A percentile compares a stretch with the other conserved stretches of the same genome.
Conservation (phyloP, 768 basidiomycete species). For the Tulasnella sp. region DNA sequence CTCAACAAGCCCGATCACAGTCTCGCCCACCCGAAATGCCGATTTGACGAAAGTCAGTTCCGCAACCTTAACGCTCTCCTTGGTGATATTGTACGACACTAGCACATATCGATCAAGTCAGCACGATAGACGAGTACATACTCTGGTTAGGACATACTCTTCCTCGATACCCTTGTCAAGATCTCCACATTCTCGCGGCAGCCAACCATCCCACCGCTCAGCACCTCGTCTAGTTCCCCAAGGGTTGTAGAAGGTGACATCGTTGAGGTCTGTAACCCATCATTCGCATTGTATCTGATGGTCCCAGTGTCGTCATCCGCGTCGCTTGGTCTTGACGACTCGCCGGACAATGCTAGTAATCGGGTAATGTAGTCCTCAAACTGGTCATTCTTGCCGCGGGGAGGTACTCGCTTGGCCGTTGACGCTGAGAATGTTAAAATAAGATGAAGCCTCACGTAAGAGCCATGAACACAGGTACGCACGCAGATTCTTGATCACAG, state of each 20-base stretch:
- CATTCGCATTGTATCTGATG: neutral
- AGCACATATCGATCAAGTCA: conserved; percentile 1
- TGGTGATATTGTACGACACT: conserved; percentile 94
- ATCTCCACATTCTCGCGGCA: conserved; percentile 82
- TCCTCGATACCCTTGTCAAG: conserved; percentile 78
- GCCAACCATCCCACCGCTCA: conserved; percentile 36
- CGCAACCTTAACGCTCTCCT: conserved; percentile 83
- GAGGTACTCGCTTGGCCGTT: neutral
- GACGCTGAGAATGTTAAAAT: too few relatives aligned
- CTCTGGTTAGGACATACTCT: conserved; percentile 44
- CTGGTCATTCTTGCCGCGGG: neutral
- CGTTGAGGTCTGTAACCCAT: too few relatives aligned
- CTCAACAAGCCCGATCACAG: conserved; percentile 78
- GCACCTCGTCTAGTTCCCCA: conserved; percentile 6
- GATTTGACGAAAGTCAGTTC: conserved; percentile 86
- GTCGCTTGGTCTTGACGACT: neutral
- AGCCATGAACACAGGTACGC: neutral
- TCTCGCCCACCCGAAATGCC: conserved; percentile 86
- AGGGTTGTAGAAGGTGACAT: conserved; percentile 4
- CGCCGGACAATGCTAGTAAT: neutral
- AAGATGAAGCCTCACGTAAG: neutral
- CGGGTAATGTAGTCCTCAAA: conserved; percentile 11
- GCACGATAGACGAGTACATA: neutral
- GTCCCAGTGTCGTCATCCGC: conserved; percentile 6
- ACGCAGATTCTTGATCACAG: neutral